Evolutionary conservation across 2,329 filamentous ascomycete species (phyloP).

Genomic region (Diplodia intermedia): DNA sequence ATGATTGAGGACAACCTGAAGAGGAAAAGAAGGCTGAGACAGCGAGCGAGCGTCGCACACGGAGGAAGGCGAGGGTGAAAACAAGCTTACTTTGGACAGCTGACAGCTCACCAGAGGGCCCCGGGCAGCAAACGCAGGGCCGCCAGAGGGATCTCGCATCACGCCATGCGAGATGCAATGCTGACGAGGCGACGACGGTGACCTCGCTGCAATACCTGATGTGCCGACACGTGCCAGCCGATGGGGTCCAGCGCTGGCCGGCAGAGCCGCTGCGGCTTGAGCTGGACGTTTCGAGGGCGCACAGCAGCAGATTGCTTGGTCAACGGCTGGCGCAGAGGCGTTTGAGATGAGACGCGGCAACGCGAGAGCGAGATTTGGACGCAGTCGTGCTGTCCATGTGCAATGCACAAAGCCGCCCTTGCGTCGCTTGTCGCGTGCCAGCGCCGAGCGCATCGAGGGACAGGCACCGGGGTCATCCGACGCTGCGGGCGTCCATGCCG

Average conservation of each 20-base stretch:
- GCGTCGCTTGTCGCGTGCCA: constrained; percentile 11
- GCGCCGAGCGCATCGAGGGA: background rate
- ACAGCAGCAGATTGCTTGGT: constrained; percentile 23
- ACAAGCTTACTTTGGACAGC: background rate
- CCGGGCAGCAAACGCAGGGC: constrained; percentile 6
- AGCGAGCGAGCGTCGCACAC: background rate
- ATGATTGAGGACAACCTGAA: background rate
- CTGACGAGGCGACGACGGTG: background rate
- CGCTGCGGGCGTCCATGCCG: constrained; percentile 17
- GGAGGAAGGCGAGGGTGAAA: background rate
- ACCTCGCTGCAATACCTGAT: background rate
- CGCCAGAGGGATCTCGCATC: constrained; percentile 6
- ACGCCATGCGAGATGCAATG: constrained; percentile 25
- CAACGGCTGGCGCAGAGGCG: constrained; percentile 6
- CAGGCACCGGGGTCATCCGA: constrained; percentile 23
- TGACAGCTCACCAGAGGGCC: background rate
- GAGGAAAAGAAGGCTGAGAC: constrained; percentile 19
- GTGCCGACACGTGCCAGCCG: background rate
- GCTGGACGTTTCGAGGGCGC: constrained; percentile 20
- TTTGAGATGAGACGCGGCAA: constrained; percentile 4
- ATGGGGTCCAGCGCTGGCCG: background rate
- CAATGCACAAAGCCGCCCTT: constrained; percentile 18
- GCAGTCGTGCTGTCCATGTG: constrained; percentile 18
- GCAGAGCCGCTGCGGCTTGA: constrained; percentile 21
- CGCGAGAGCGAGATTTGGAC: constrained; percentile 1